These are phyloP conservation scores for Vitis hybrid DNA, from an alignment of 177 flowering plant genomes.

Conservation along the genomic window DNA sequence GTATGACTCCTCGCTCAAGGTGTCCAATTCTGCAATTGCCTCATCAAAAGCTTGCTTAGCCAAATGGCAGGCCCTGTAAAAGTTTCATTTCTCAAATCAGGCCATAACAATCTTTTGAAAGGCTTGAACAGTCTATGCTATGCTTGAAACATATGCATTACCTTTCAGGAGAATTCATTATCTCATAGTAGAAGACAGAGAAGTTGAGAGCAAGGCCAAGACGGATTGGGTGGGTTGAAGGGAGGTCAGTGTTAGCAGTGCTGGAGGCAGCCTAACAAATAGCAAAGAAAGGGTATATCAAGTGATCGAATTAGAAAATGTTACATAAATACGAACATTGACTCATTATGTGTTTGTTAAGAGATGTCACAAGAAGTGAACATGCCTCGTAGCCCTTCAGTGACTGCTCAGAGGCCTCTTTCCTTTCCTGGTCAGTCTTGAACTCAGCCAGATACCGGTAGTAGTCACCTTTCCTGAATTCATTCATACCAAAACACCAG, in stretches of 20 bases:
- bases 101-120: too few relatives aligned
- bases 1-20: conserved; percentile 84
- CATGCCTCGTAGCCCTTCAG: conserved; percentile 69
- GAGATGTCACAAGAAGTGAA: neutral
- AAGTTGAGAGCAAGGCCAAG: conserved; percentile 82
- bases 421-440: conserved; percentile 63
- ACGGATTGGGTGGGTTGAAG: conserved; percentile 80
- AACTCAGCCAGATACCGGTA: conserved; percentile 76
- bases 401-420: conserved; percentile 69
- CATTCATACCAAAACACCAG: conserved; percentile 5
- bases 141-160: conserved; percentile 5
- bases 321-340: neutral
- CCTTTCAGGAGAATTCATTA: conserved; percentile 82
- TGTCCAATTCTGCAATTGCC: conserved; percentile 86
- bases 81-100: too few relatives aligned
- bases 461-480: conserved; percentile 73
- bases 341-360: neutral
- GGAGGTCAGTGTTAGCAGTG: conserved; percentile 65
- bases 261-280: conserved; percentile 56
- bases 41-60: conserved; percentile 91
- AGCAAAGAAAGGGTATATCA: neutral
- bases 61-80: conserved; percentile 78
- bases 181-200: conserved; percentile 78
- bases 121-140: too few relatives aligned
- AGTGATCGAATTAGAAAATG: neutral